Evolutionary conservation across 139 green algal species (phyloP).

Genomic region (Bryopsis sp.): DNA sequence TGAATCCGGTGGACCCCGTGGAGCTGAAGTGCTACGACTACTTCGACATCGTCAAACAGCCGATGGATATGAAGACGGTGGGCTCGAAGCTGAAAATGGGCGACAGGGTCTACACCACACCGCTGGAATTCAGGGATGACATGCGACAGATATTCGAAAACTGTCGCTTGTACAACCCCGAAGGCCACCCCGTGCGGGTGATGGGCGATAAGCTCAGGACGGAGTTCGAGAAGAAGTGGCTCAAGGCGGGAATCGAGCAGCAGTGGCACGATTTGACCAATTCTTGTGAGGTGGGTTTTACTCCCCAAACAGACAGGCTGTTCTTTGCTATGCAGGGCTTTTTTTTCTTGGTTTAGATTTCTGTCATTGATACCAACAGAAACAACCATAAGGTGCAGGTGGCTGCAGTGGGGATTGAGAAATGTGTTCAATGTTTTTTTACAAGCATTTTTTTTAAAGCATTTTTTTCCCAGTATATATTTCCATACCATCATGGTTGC

Average conservation of each 20-base stretch:
- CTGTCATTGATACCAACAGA: too few species aligned
- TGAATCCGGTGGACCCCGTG: constrained; percentile 5
- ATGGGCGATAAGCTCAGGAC: constrained; percentile 9
- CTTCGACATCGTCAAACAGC: constrained; percentile 11
- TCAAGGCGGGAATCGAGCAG: not conserved
- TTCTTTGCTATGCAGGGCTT: too few species aligned
- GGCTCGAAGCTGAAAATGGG: not conserved
- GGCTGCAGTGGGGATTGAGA: too few species aligned
- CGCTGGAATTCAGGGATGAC: constrained; percentile 19
- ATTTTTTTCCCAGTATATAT: too few species aligned
- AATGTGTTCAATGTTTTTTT: too few species aligned
- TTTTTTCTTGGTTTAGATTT: too few species aligned
- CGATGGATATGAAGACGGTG: constrained; percentile 18
- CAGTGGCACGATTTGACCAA: not conserved
- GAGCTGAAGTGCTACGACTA: constrained; percentile 11
- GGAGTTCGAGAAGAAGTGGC: constrained; percentile 8
- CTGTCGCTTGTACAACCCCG: constrained; percentile 16
- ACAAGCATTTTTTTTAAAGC: too few species aligned
- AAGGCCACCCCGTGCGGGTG: constrained; percentile 2
- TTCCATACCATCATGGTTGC: too few species aligned
- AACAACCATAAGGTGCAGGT: too few species aligned
- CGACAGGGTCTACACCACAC: not conserved
- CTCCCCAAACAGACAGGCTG: too few species aligned
- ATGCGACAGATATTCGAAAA: constrained; percentile 17
- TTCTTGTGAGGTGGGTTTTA: too few species aligned